Conservation (phyloP, 495 filamentous ascomycete species). For the Penicillium longicatenatum region DNA sequence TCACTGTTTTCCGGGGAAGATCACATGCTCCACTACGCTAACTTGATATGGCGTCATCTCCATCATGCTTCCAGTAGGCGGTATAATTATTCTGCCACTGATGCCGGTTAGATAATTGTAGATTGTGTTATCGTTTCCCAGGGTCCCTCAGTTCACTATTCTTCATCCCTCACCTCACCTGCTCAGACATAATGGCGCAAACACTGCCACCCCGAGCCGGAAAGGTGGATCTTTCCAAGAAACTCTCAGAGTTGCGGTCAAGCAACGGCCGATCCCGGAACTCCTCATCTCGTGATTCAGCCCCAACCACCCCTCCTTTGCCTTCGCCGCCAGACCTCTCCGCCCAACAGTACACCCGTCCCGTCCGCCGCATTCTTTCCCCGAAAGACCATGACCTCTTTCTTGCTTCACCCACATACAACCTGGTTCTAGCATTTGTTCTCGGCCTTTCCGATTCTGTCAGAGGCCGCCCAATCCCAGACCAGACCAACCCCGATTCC, state of each 20-base stretch:
- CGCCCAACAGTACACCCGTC: constrained; percentile 61
- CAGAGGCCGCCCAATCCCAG: constrained; percentile 70
- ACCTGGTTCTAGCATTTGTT: constrained; percentile 77
- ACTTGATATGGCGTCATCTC: constrained; percentile 8
- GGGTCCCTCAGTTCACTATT: background rate
- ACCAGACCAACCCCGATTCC: constrained; percentile 54
- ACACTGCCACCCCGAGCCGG: constrained; percentile 24
- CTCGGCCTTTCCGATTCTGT: constrained; percentile 85
- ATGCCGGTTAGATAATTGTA: background rate
- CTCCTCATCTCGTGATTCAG: constrained; percentile 58
- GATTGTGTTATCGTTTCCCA: background rate
- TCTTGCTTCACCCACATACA: constrained; percentile 73
- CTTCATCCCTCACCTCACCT: background rate
- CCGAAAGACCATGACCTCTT: constrained; percentile 79
- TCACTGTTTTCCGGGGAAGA: constrained; percentile 18
- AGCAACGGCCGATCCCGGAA: constrained; percentile 53
- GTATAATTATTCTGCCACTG: constrained; percentile 2
- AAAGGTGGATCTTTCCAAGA: constrained; percentile 61
- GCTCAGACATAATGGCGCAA: constrained; percentile 27
- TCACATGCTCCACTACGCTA: constrained; percentile 14
- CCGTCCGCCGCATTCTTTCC: constrained; percentile 78
- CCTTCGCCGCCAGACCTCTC: constrained; percentile 68
- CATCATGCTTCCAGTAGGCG: background rate
- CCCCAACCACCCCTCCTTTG: constrained; percentile 71
- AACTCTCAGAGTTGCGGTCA: constrained; percentile 69